Percentiles rank a stretch among this genome's conserved stretches.
These are phyloP conservation scores for Podospora tetraspora DNA, from an alignment of 495 filamentous ascomycete genomes.

Conservation along the genomic window DNA sequence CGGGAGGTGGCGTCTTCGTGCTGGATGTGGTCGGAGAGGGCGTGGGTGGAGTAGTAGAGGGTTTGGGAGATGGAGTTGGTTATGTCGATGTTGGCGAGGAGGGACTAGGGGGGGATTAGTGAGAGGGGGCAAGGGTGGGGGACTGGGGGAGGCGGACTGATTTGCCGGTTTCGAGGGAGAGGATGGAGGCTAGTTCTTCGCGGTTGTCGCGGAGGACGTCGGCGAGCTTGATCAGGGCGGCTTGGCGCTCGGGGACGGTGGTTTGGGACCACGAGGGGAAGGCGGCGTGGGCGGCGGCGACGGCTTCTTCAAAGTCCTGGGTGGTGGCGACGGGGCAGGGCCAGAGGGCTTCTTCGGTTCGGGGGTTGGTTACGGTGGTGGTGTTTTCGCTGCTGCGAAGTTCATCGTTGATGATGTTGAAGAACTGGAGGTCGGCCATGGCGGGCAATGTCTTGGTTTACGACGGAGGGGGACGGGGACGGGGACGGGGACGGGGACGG, in stretches of 20 bases:
- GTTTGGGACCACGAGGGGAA: slow-evolving; percentile 42
- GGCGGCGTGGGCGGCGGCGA: slow-evolving; percentile 41
- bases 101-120: slow-evolving; percentile 8
- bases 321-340: slow-evolving; percentile 38
- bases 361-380: slow-evolving; percentile 41
- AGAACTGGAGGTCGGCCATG: slow-evolving; percentile 34
- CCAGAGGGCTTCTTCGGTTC: slow-evolving; percentile 45
- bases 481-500: too few species aligned
- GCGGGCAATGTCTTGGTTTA: not conserved
- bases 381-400: slow-evolving; percentile 29
- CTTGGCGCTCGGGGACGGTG: slow-evolving; percentile 45
- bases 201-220: slow-evolving; percentile 32
- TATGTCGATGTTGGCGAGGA: slow-evolving; percentile 28
- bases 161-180: slow-evolving; percentile 42
- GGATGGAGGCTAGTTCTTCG: slow-evolving; percentile 33
- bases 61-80: slow-evolving; percentile 21
- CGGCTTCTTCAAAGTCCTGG: slow-evolving; percentile 48
- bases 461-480: not conserved
- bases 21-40: slow-evolving; percentile 43
- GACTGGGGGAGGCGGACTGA: slow-evolving; percentile 18
- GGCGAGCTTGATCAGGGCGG: slow-evolving; percentile 49
- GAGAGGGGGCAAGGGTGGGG: not conserved
- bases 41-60: slow-evolving; percentile 29
- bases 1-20: slow-evolving; percentile 46
- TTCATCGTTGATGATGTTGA: slow-evolving; percentile 45